Conservation (phyloP, 805 yeast species). For the Metschnikowia amazonensis region DNA sequence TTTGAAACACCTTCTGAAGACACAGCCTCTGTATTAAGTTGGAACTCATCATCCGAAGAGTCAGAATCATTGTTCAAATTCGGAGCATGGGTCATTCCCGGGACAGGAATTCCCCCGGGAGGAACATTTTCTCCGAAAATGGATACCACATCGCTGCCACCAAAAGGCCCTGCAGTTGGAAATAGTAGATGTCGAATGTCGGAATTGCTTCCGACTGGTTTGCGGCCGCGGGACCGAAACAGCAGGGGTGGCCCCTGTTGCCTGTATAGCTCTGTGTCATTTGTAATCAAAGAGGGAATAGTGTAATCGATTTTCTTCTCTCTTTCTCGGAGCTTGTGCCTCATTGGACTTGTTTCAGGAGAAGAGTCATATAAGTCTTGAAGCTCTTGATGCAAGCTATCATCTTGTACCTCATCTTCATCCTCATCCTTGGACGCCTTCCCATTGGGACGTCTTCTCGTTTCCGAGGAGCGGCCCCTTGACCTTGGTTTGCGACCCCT, state of each 20-base stretch:
- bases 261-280: slow-evolving; percentile 27
- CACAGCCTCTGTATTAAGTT: background rate
- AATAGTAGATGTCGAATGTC: slow-evolving; percentile 64
- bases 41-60: slow-evolving; percentile 60
- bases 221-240: slow-evolving; percentile 30
- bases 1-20: background rate
- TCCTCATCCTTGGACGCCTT: slow-evolving; percentile 14
- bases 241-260: slow-evolving; percentile 12
- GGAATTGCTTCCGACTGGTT: slow-evolving; percentile 37
- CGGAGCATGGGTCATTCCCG: slow-evolving; percentile 30
- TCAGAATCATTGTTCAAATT: slow-evolving; percentile 49
- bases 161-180: slow-evolving; percentile 97
- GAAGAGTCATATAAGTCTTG: slow-evolving; percentile 61
- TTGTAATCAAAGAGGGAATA: slow-evolving; percentile 73
- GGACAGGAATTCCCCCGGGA: slow-evolving; percentile 42
- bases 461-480: slow-evolving; percentile 19
- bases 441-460: slow-evolving; percentile 9
- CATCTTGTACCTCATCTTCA: slow-evolving; percentile 29
- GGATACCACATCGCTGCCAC: slow-evolving; percentile 89
- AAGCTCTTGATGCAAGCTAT: slow-evolving; percentile 56
- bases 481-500: slow-evolving; percentile 22
- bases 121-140: slow-evolving; percentile 69
- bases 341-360: slow-evolving; percentile 45
- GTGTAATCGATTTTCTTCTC: slow-evolving; percentile 65
- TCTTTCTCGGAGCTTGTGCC: slow-evolving; percentile 47